Evolutionary conservation across 352 stramenopile genomes (phyloP), one percentile per base, ranked within the genome.

Genomic region (Phytophthora cryptogea): DNA sequence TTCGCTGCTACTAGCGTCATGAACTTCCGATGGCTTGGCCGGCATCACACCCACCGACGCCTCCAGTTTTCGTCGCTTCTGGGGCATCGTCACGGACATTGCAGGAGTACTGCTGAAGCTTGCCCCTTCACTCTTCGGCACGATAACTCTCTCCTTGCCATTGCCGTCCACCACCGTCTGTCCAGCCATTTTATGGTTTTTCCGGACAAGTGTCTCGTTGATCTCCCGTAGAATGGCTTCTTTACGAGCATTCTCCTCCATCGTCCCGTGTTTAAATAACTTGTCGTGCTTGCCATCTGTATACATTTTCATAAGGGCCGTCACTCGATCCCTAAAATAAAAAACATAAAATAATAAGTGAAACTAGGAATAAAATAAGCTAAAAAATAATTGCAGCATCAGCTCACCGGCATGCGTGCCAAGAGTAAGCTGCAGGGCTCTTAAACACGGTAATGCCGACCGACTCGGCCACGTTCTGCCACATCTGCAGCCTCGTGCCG

Each of bases 401-500:
- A 11, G 69, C 80, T 30, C 46, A 94, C 83, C 83, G 76, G 54
- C 85, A 94, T 16, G 84, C 92, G 62, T 94, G 83, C 83, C 85
- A 94, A 27, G 80, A 89, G 63, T 81, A 92, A n/a, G 80, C 78
- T 13, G 69, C 63, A 2, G 74, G 68, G 68, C 92, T 90, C 63
- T 92, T 81, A 36, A 81, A 83, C 27, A 89, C 54, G 48, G 72
- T 68, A 30, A 82, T 66, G 31, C 83, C 80, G 9, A 94, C 68
- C 14, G 70, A 72, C 56, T 86, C 71, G 2, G 85, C 85, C 23
- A 94, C 67, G 42, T 77, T 74, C 44, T 91, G 76, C 85, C 85
- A 94, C 78, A 90, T 89, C 26, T 90, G 77, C 42, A 94, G 80
- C 47, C 85, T 80, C 42, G 85, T 92, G 50, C 85, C 85, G 62